Base-by-base conservation (phyloP, 768 basidiomycete genomes). In the Lactifluus hygrophoroides region DNA sequence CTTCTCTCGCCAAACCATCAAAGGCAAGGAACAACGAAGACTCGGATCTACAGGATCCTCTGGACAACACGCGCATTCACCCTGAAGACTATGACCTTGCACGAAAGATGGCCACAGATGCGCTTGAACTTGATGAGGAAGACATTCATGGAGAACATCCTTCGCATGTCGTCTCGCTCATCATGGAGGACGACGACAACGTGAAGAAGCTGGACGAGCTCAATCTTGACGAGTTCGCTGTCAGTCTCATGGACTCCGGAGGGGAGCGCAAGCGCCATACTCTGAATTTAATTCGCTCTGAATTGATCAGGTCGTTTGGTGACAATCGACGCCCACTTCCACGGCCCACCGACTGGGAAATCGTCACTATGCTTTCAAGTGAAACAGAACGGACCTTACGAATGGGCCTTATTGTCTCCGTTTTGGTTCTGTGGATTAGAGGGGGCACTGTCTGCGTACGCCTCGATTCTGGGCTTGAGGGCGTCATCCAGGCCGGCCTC, bases 61-160 rank as follows among this genome's bases (percentile, higher is more conserved):
- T 99, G 52, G 96, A 99, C 68, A 85, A 85, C 67, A 98, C 94
- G 37, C 89, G 96, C 19, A 91, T 99, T 53, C 96, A 99, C 68
- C 92, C 92, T 6, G 91, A 95, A 69, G 96, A 99, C 72, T 99
- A 98, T 68, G 94, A 97, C 64, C 79, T 98, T 38, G 95, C 96
- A 3, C 85, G 92, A 35, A 97, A 98, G 76, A 96, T 99, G 94
- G 95, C 95, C 37, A 90, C 91, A 19, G 94, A 97, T 71, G 93
- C 95, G 5, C 80, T 98, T 14, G 96, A 97, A 68, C 79, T 92
- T n/a, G 96, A 99, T 64, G 94, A 95, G 66, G 96, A 98, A 70
- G 96, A 99, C 73, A 79, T 93, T 34, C 89, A 90, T 56, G 90
- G 91, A 63, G 84, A 89, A 66, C 90, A 95, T 69, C 90, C 94